Evolutionary conservation across 2,329 filamentous ascomycete species (phyloP).

Genomic region (Cercospora beticola): DNA sequence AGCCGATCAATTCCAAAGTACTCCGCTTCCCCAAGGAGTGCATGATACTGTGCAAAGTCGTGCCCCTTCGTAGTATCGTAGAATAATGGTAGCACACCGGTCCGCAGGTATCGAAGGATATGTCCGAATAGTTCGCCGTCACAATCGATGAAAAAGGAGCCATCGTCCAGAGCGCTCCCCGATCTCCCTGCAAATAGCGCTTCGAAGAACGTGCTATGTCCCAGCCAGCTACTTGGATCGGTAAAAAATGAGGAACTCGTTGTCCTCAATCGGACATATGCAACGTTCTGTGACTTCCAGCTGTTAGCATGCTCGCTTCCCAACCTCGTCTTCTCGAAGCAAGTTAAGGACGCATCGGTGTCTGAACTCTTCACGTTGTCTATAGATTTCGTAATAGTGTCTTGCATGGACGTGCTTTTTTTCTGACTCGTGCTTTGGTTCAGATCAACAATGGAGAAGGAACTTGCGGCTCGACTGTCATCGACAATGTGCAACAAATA

Average conservation of each 20-base stretch:
- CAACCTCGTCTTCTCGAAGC: not conserved
- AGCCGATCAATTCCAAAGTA: conserved; percentile 12
- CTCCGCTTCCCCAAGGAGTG: conserved; percentile 5
- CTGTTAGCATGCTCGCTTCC: not conserved
- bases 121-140: not conserved
- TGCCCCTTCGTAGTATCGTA: not conserved
- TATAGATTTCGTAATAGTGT: not conserved
- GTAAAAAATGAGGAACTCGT: not conserved
- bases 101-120: not conserved
- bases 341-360: not conserved
- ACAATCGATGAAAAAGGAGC: not conserved
- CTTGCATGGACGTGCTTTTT: not conserved
- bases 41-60: conserved; percentile 9
- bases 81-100: not conserved
- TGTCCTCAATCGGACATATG: not conserved
- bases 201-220: not conserved
- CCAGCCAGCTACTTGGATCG: not conserved
- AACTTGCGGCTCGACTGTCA: not conserved
- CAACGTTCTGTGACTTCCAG: not conserved
- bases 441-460: not conserved
- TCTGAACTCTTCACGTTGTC: not conserved
- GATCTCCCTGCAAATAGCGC: not conserved
- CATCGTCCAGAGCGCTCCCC: not conserved
- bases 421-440: too few species aligned
- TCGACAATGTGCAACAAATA: too few species aligned